A percentile compares a stretch with the other conserved stretches of the same genome.
Conservation (phyloP, 2,329 filamentous ascomycete genomes). For the Boeremia exigua region DNA sequence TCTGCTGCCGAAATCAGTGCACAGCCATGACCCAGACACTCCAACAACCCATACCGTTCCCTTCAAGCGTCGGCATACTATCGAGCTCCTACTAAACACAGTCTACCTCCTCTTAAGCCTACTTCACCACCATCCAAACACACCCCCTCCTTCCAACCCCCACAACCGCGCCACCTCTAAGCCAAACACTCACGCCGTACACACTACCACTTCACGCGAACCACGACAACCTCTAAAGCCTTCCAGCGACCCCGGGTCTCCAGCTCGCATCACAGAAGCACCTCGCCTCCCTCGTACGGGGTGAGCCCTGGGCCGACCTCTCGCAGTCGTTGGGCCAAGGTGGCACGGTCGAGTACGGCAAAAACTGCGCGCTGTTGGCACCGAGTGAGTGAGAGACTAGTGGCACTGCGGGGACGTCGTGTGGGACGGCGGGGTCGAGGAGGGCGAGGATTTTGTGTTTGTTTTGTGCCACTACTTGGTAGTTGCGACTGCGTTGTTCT, state of each 20-base stretch:
- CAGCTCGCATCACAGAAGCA: slow-evolving; percentile 44
- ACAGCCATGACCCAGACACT: background rate
- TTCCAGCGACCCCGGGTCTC: slow-evolving; percentile 40
- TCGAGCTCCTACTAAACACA: slow-evolving; percentile 19
- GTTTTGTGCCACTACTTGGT: slow-evolving; percentile 48
- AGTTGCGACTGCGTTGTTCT: slow-evolving; percentile 47
- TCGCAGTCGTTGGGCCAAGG: slow-evolving; percentile 41
- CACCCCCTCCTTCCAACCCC: slow-evolving; percentile 28
- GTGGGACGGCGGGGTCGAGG: slow-evolving; percentile 34
- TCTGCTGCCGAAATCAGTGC: too few species aligned
- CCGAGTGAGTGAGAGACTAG: slow-evolving; percentile 21
- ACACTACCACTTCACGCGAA: slow-evolving; percentile 43
- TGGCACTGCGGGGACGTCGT: slow-evolving; percentile 43
- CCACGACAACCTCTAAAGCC: slow-evolving; percentile 44
- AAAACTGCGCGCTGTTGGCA: slow-evolving; percentile 43
- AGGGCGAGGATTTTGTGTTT: slow-evolving; percentile 30
- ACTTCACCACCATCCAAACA: slow-evolving; percentile 29
- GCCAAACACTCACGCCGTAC: slow-evolving; percentile 35
- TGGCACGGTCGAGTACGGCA: slow-evolving; percentile 42
- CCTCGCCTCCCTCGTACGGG: slow-evolving; percentile 40
- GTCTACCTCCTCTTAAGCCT: slow-evolving; percentile 32
- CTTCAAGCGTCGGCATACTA: slow-evolving; percentile 45
- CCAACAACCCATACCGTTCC: slow-evolving; percentile 45
- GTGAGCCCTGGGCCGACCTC: slow-evolving; percentile 42
- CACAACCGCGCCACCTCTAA: slow-evolving; percentile 33